Evolutionary conservation across 192 early-diverging fungal species (phyloP), one percentile per base, ranked within the genome.

Genomic region (Coemansia aciculifera): DNA sequence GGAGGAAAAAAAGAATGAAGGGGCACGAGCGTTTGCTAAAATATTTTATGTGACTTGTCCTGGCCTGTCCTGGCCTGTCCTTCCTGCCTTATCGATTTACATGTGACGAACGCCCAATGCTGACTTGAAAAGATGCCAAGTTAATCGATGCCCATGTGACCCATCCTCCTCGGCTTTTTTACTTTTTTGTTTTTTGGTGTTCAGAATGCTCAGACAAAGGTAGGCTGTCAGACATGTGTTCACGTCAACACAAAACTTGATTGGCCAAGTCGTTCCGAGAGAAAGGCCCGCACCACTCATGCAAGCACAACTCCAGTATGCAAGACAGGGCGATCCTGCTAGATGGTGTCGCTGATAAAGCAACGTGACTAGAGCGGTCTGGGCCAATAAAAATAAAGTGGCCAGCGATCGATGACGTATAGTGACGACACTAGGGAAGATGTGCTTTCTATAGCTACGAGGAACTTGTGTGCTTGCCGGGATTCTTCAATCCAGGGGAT

Each of bases 301-400:
- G 46, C 42, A 43, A 13, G 17, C 42, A 17, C 42, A 43, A n/a
- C 5, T 4, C 15, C 42, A 43, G 17, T 17, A 17, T 17, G 42
- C 46, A 48, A 48, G n/a, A 48, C 17, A 23, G 46, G 46, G 46
- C 46, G n/a, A 48, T 48, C 46, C 46, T 48, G 46, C n/a, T 48
- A 48, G n/a, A 48, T 48, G 46, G 23, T 48, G 46, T 48, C n/a
- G n/a, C 46, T 5, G n/a, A 44, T n/a, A 48, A 48, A 3, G 1
- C 19, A 21, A 5, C 5, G 13, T 7, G 43, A 48, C n/a, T 48
- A 48, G 46, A 8, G 19, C 9, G 46, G 46, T 48, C 46, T 48
- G 19, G 46, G 19, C 46, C 46, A 48, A 48, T n/a, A 3, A 48
- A 48, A 48, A 23, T 9, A 48, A 10, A 48, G 46, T 21, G 46